Conservation (phyloP, 176 grass and related monocot species). For the Thalia dealbata region DNA sequence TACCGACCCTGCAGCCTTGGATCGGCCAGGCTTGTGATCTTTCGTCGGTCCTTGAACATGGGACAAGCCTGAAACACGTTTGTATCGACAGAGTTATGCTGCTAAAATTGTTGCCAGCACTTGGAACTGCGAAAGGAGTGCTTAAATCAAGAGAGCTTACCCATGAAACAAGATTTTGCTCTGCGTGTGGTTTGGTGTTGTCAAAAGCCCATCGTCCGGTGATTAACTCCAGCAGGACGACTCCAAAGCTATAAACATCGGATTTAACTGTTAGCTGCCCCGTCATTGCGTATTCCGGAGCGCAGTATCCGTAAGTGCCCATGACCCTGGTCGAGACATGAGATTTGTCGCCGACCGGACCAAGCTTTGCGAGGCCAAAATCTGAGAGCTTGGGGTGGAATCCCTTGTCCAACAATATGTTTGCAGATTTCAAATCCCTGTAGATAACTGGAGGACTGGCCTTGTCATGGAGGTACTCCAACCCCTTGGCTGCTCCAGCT, state of each 20-base stretch:
- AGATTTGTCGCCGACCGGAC: constrained; percentile 87
- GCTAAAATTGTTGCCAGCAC: not conserved
- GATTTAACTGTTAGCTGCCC: constrained; percentile 19
- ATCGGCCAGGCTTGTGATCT: constrained; percentile 66
- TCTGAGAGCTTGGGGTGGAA: constrained; percentile 88
- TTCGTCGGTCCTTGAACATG: constrained; percentile 70
- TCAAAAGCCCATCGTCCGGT: constrained; percentile 12
- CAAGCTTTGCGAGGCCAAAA: constrained; percentile 89
- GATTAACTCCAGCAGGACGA: constrained; percentile 16
- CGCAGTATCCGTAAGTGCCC: constrained; percentile 35
- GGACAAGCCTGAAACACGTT: not conserved
- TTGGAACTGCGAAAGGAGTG: not conserved
- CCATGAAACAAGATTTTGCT: constrained; percentile 25
- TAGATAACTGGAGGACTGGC: constrained; percentile 81
- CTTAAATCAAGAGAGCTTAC: not conserved
- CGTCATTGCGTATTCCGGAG: constrained; percentile 22
- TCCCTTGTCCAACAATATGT: constrained; percentile 63
- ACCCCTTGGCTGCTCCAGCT: constrained; percentile 76
- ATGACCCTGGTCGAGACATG: constrained; percentile 95
- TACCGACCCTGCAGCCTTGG: constrained; percentile 52
- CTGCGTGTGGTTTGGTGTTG: constrained; percentile 5
- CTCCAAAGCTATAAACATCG: constrained; percentile 21
- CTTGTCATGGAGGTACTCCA: constrained; percentile 88
- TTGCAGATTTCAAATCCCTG: constrained; percentile 91
- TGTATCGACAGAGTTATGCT: not conserved